Percentiles rank a stretch among this genome's conserved stretches.
Evolutionary conservation across 2,329 filamentous ascomycete genomes (phyloP).

Genomic region (Cercospora sp.): DNA sequence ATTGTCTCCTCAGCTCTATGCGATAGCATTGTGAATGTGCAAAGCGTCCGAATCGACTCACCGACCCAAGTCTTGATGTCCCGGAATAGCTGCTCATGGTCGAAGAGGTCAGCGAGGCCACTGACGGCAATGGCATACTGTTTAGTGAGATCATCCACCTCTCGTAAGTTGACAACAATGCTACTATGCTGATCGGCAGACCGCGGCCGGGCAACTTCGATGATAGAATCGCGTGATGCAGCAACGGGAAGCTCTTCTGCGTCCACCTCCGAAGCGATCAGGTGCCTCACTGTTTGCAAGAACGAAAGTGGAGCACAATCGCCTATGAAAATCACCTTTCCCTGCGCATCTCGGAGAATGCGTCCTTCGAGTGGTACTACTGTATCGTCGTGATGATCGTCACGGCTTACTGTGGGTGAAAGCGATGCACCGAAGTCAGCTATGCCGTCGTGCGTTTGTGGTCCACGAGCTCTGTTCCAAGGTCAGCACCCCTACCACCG

Average conservation of each 20-base stretch:
- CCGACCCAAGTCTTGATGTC: conserved; percentile 37
- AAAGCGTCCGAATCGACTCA: neutral
- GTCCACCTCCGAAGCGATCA: conserved; percentile 51
- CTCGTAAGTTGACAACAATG: conserved; percentile 40
- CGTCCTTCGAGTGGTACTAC: conserved; percentile 48
- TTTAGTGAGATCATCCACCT: conserved; percentile 46
- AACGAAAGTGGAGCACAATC: conserved; percentile 57
- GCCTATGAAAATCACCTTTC: conserved; percentile 57
- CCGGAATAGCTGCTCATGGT: conserved; percentile 39
- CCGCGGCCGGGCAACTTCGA: conserved; percentile 24
- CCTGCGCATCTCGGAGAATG: conserved; percentile 54
- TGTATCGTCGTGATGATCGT: conserved; percentile 41
- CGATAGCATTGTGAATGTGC: neutral
- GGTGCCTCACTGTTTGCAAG: conserved; percentile 54
- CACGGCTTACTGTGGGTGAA: conserved; percentile 26
- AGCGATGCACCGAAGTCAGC: conserved; percentile 20
- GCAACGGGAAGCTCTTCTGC: conserved; percentile 34
- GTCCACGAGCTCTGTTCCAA: conserved; percentile 1
- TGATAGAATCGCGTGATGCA: conserved; percentile 27
- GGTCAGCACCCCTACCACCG: neutral
- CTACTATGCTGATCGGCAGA: neutral
- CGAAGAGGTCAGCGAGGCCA: conserved; percentile 53
- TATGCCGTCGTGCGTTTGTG: conserved; percentile 18
- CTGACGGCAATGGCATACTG: conserved; percentile 51
- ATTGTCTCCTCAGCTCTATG: too few species aligned